Evolutionary conservation across 176 grass and related monocot species (phyloP).

Genomic region (Urochloa ruziziensis): DNA sequence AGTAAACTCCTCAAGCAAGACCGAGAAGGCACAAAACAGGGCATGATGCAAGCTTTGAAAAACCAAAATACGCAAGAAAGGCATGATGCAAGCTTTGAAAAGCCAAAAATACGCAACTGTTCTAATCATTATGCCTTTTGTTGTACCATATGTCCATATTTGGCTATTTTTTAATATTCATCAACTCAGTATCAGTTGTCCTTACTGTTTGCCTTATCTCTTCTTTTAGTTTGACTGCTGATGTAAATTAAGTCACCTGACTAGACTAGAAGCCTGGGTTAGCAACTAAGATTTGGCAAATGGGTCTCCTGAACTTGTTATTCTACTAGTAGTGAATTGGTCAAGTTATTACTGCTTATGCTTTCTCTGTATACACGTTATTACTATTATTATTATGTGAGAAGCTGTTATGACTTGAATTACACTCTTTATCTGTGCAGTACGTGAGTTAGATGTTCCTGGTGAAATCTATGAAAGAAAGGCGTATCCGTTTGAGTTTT

Average conservation of each 20-base stretch:
- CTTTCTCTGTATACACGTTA: neutral
- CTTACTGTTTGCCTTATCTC: neutral
- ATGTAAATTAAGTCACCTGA: neutral
- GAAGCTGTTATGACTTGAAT: constrained; percentile 8
- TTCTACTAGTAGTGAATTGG: neutral
- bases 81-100: too few species aligned
- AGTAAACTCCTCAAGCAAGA: neutral
- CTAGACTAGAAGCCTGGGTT: neutral
- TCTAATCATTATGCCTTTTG: neutral
- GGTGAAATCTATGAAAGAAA: constrained; percentile 94
- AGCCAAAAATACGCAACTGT: neutral
- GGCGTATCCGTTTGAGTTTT: constrained; percentile 83
- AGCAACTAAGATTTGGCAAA: neutral
- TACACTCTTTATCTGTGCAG: constrained; percentile 38
- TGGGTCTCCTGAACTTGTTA: neutral
- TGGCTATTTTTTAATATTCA: neutral
- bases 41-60: neutral
- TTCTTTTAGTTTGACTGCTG: neutral
- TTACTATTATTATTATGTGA: neutral
- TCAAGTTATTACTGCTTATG: neutral
- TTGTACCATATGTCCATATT: neutral
- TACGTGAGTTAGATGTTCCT: constrained; percentile 85
- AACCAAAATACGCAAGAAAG: neutral
- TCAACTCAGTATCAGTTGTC: neutral
- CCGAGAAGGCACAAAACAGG: neutral